Percentiles rank a stretch among this genome's conserved stretches.
phyloP scores from a whole-genome alignment of 1,284 basidiomycete species.

The Sparassis latifolia region DNA sequence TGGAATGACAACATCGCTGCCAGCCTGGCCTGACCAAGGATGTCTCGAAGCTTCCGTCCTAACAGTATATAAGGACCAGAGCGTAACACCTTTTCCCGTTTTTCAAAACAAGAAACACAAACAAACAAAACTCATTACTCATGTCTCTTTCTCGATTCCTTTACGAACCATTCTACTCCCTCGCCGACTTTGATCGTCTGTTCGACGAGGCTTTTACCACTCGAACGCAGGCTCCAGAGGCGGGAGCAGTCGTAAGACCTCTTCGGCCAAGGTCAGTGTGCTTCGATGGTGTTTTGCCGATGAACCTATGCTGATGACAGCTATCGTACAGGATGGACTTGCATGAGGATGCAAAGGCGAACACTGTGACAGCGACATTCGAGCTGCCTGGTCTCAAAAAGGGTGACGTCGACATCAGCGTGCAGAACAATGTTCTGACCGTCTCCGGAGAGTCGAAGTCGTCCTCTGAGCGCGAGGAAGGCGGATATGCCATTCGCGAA shows the following conservation, averaged over 20 bases:
- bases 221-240: conserved; percentile 3
- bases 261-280: conserved; percentile 22
- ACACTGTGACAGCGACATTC: conserved; percentile 39
- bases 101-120: no score
- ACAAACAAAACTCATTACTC: not conserved
- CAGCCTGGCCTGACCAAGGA: no score
- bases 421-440: conserved; percentile 35
- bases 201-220: conserved; percentile 34
- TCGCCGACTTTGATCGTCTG: conserved; percentile 34
- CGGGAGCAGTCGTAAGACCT: not conserved
- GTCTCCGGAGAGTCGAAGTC: conserved; percentile 37
- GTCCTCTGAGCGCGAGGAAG: conserved; percentile 29
- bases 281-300: not conserved
- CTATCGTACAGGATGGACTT: conserved; percentile 36
- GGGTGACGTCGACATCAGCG: conserved; percentile 34
- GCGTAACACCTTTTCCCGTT: no score
- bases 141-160: conserved; percentile 13
- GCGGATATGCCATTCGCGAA: conserved; percentile 42
- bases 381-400: conserved; percentile 42
- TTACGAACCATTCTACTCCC: conserved; percentile 37
- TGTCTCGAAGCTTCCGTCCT: no score
- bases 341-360: conserved; percentile 33
- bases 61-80: no score
- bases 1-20: no score
- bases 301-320: not conserved